Percentiles rank a stretch among this genome's conserved stretches.
Evolutionary conservation across 2,329 filamentous ascomycete genomes (phyloP).

Genomic region (Pseudogymnoascus sp.): DNA sequence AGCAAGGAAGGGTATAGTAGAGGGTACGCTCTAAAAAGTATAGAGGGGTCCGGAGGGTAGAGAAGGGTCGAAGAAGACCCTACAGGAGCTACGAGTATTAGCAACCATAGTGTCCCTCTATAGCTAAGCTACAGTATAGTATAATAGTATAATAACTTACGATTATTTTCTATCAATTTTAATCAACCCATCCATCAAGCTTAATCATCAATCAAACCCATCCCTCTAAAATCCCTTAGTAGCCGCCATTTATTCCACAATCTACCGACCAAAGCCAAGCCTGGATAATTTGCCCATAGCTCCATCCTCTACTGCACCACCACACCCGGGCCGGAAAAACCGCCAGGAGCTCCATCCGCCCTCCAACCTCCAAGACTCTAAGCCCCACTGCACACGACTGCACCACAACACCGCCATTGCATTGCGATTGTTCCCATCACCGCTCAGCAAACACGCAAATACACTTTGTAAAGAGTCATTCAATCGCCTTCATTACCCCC

Average conservation of each 20-base stretch:
- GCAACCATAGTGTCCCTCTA: too few relatives aligned
- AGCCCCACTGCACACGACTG: neutral
- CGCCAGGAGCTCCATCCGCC: neutral
- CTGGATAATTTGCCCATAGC: neutral
- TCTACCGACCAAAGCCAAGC: neutral
- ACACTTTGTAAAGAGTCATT: neutral
- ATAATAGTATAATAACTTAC: too few relatives aligned
- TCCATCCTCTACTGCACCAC: neutral
- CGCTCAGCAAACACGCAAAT: neutral
- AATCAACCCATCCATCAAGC: too few relatives aligned
- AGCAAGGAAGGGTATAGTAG: too few relatives aligned
- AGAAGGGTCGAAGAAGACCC: neutral
- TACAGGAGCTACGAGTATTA: neutral
- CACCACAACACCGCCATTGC: neutral
- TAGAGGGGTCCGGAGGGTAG: too few relatives aligned
- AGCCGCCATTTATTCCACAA: neutral
- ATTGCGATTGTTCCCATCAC: neutral
- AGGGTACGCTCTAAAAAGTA: too few relatives aligned
- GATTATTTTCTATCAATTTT: too few relatives aligned
- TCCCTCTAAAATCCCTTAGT: neutral
- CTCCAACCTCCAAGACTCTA: neutral
- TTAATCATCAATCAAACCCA: too few relatives aligned
- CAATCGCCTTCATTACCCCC: neutral
- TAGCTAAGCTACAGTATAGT: too few relatives aligned
- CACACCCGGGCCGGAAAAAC: neutral